Conservation (phyloP, 495 filamentous ascomycete species). For the Neurospora cerealis region DNA sequence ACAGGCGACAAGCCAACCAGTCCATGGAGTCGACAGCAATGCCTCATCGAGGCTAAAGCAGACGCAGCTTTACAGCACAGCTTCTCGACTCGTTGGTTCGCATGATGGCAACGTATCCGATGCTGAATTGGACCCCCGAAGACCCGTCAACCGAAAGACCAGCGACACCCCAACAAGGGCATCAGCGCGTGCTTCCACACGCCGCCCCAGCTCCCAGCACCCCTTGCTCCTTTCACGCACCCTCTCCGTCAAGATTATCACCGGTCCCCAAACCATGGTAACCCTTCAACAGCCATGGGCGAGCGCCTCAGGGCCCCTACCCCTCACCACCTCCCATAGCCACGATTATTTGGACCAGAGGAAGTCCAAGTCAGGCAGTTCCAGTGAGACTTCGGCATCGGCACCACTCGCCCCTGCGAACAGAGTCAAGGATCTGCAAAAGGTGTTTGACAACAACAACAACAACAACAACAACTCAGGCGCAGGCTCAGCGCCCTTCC, state of each 20-base stretch:
- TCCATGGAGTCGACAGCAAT: neutral
- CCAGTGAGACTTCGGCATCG: neutral
- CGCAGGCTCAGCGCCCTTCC: neutral
- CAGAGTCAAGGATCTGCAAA: neutral
- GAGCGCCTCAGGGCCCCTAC: neutral
- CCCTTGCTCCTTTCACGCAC: slow-evolving; percentile 6
- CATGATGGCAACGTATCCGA: neutral
- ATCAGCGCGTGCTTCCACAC: neutral
- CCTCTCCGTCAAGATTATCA: slow-evolving; percentile 10
- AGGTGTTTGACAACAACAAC: neutral
- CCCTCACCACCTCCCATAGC: neutral
- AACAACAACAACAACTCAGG: neutral
- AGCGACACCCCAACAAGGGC: neutral
- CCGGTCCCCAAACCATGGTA: neutral
- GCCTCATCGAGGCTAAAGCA: neutral
- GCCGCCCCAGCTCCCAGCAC: neutral
- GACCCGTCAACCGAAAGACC: neutral
- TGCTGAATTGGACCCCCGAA: neutral
- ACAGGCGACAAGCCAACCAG: neutral
- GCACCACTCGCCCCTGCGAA: neutral
- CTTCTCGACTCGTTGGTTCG: neutral
- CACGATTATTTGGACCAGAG: neutral
- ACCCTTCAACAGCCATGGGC: neutral
- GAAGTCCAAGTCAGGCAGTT: neutral
- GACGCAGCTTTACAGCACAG: neutral